phyloP scores from a whole-genome alignment of 2,329 filamentous ascomycete genomes.

The Claviceps maximensis region DNA sequence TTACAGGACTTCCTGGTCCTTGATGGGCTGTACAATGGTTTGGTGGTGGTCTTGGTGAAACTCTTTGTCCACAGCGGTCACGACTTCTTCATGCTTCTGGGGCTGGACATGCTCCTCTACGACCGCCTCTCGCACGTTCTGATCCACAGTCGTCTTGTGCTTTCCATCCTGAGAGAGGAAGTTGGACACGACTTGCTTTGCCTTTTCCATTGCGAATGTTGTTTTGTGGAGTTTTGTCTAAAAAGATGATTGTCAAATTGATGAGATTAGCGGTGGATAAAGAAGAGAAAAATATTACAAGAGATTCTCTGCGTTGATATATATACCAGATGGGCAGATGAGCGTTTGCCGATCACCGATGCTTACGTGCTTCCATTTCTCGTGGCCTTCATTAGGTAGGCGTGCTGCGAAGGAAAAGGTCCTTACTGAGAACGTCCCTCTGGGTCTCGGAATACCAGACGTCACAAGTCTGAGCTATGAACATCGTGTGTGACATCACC shows the following conservation, averaged over 20 bases:
- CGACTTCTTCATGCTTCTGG: conserved; percentile 47
- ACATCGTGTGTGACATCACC: neutral
- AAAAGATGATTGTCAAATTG: too few species aligned
- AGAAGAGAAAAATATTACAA: neutral
- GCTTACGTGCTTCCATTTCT: too few species aligned
- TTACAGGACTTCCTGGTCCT: conserved; percentile 26
- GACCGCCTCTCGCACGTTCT: conserved; percentile 47
- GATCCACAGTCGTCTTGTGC: conserved; percentile 58
- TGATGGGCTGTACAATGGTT: conserved; percentile 53
- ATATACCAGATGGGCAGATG: neutral
- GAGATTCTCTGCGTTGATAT: neutral
- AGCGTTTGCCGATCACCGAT: neutral
- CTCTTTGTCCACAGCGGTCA: conserved; percentile 52
- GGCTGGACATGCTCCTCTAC: conserved; percentile 46
- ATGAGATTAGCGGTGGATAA: neutral
- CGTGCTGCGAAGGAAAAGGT: too few species aligned
- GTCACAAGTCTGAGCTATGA: neutral
- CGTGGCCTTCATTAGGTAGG: too few species aligned
- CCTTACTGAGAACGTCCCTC: too few species aligned
- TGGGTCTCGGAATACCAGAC: neutral
- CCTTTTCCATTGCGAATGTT: conserved; percentile 41
- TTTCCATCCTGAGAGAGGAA: conserved; percentile 50
- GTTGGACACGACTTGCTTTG: conserved; percentile 46
- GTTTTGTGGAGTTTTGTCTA: too few species aligned
- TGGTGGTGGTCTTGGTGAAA: conserved; percentile 62